Conservation (phyloP, 768 basidiomycete species). For the Amanita fuliginea region DNA sequence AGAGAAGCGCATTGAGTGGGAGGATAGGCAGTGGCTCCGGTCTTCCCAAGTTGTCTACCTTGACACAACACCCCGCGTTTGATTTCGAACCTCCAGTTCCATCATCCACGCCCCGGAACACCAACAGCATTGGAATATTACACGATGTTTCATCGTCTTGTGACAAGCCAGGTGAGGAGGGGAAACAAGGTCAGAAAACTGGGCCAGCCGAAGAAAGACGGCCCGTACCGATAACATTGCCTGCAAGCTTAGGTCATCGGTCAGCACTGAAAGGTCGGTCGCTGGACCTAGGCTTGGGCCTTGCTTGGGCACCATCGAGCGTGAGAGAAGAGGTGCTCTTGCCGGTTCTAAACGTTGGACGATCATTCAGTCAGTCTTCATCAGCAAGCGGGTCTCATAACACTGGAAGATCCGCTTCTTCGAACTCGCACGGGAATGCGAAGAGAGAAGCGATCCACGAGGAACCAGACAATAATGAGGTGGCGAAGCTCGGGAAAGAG, state of each 20-base stretch:
- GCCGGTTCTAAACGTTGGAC: slow-evolving; percentile 28
- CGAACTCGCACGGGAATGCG: slow-evolving; percentile 10
- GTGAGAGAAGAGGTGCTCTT: slow-evolving; percentile 59
- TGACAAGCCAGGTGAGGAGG: slow-evolving; percentile 17
- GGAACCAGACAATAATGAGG: slow-evolving; percentile 13
- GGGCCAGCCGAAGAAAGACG: slow-evolving; percentile 18
- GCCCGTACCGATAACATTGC: slow-evolving; percentile 23
- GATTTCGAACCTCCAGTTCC: slow-evolving; percentile 61
- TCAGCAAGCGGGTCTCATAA: slow-evolving; percentile 8
- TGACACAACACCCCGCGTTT: slow-evolving; percentile 48
- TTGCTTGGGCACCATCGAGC: slow-evolving; percentile 63
- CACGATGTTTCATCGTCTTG: slow-evolving; percentile 14
- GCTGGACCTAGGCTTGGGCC: slow-evolving; percentile 56
- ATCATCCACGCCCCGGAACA: slow-evolving; percentile 22
- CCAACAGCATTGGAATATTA: slow-evolving; percentile 13
- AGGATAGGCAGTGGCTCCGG: slow-evolving; percentile 18
- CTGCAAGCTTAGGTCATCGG: slow-evolving; percentile 23
- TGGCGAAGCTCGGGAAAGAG: slow-evolving; percentile 30
- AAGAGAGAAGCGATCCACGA: slow-evolving; percentile 12
- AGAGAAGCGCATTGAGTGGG: slow-evolving; percentile 17
- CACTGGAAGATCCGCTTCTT: background rate
- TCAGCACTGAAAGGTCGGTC: slow-evolving; percentile 55
- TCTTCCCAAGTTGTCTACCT: slow-evolving; percentile 20
- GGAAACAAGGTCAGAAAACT: slow-evolving; percentile 14
- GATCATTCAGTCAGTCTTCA: slow-evolving; percentile 22